phyloP scores from a whole-genome alignment of 352 stramenopile species.

The Phytophthora podocarpi region DNA sequence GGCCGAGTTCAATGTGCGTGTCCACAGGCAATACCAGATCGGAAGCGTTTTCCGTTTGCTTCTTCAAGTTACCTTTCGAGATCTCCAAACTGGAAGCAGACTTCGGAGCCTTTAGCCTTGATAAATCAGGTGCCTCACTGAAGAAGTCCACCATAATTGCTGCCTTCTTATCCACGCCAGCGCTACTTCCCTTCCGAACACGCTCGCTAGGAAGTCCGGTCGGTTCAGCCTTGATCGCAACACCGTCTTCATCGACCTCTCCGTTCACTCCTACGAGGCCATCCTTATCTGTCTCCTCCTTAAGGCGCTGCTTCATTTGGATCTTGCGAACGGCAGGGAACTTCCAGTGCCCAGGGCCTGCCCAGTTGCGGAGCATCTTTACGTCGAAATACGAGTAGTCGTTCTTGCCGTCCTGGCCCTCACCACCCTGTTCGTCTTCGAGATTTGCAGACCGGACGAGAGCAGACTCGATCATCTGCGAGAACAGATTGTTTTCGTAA shows the following conservation, averaged over 20 bases:
- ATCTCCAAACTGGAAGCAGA: constrained; percentile 41
- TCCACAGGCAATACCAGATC: constrained; percentile 83
- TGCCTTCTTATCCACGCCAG: constrained; percentile 49
- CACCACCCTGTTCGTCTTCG: constrained; percentile 45
- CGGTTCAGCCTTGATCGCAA: constrained; percentile 34
- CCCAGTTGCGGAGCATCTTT: constrained; percentile 86
- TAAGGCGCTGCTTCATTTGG: constrained; percentile 35
- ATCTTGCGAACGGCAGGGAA: constrained; percentile 61
- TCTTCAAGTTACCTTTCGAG: constrained; percentile 57
- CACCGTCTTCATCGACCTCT: constrained; percentile 35
- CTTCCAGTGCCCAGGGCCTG: constrained; percentile 77
- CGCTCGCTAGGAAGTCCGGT: constrained; percentile 20
- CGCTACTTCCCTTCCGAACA: constrained; percentile 21
- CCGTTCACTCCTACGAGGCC: constrained; percentile 33
- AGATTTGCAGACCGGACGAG: constrained; percentile 60
- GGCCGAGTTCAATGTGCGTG: constrained; percentile 64
- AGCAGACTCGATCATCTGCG: constrained; percentile 77
- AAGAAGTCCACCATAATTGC: constrained; percentile 64
- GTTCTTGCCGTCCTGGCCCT: constrained; percentile 46
- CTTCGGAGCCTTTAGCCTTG: constrained; percentile 47
- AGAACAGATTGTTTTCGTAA: constrained; percentile 63
- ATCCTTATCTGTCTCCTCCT: constrained; percentile 35
- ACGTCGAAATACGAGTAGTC: constrained; percentile 88
- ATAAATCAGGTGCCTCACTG: constrained; percentile 49
- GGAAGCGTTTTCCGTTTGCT: constrained; percentile 54